Conservation (phyloP, 129 eudicot species). For the Smallanthus sonchifolius region DNA sequence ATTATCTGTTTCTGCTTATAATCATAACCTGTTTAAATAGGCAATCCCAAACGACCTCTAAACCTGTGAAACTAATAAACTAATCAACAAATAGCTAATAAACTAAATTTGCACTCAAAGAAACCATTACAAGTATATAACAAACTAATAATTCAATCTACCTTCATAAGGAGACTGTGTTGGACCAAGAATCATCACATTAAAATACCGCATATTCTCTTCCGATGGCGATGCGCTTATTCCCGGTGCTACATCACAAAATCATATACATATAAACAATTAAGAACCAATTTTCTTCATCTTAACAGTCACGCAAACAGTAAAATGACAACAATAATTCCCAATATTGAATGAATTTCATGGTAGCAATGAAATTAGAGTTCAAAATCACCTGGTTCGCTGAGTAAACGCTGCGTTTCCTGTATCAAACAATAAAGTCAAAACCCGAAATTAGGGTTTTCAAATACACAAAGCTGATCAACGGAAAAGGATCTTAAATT, state of each 20-base stretch:
- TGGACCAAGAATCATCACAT: slow-evolving; percentile 97
- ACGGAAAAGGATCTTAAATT: neutral
- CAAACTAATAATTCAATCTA: neutral
- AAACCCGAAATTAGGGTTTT: slow-evolving; percentile 22
- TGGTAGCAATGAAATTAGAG: neutral
- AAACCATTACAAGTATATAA: neutral
- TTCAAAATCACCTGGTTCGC: slow-evolving; percentile 72
- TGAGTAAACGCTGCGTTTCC: slow-evolving; percentile 98
- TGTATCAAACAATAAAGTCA: slow-evolving; percentile 21
- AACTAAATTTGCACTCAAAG: neutral
- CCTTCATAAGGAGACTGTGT: slow-evolving; percentile 98
- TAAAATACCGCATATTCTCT: slow-evolving; percentile 89
- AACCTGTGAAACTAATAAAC: neutral
- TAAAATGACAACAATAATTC: neutral
- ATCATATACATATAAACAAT: slow-evolving; percentile 10
- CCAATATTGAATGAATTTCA: neutral
- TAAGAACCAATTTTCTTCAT: neutral
- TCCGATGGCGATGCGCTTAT: slow-evolving; percentile 98
- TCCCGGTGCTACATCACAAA: slow-evolving; percentile 77
- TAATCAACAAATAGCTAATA: neutral
- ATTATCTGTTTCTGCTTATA: neutral
- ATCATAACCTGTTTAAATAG: neutral
- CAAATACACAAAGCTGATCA: neutral
- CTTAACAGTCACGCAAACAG: neutral
- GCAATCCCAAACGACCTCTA: neutral